Base-by-base conservation (phyloP, 1,284 basidiomycete species). In the Athelia sp. region DNA sequence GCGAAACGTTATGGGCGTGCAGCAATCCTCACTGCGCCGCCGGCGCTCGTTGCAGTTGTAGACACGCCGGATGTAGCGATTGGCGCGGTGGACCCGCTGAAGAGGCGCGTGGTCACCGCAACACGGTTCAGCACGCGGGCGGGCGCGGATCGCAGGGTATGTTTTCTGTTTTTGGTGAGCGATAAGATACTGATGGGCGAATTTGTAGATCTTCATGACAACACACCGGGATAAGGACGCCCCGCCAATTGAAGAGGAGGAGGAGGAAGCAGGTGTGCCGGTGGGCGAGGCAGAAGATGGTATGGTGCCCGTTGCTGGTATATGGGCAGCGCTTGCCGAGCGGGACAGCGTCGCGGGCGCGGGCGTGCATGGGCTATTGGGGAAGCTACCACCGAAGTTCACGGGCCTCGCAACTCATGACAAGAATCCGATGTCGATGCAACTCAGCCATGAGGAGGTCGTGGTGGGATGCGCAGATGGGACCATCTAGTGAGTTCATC, bases 361-460 rank as follows among this genome's bases (percentile, higher is more conserved):
- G 2, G 68, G 64, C 10, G 65, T 78, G 10, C 79, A 76, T 56
- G 87, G 87, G 3, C 57, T 89, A 2, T 63, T 77, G 34, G 82
- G 87, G 0, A 54, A 67, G 13, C 60, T 87, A 17, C 86, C 86
- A 1, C 56, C 61, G 29, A 87, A 84, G 60, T 90, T 90, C 58
- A 63, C 71, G 19, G 88, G 88, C 1, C 69, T 91, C 24, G 86
- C 88, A 29, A 86, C 78, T 17, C 88, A 88, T 1, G 87, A 87
- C 66, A 89, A 90, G 76, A 91, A 91, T 58, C 89, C 89, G 13
- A 91, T 91, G 88, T 86, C 84, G 50, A 90, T 91, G 86, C 87
- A 90, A 58, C 63, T 91, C 56, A 89, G 82, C 54, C 89, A 90
- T 57, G 88, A 91, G 61, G 87, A 90, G 61, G 88, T 90, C 1